Base-by-base conservation (phyloP, 164 flowering plant species). In the Santalum album region DNA sequence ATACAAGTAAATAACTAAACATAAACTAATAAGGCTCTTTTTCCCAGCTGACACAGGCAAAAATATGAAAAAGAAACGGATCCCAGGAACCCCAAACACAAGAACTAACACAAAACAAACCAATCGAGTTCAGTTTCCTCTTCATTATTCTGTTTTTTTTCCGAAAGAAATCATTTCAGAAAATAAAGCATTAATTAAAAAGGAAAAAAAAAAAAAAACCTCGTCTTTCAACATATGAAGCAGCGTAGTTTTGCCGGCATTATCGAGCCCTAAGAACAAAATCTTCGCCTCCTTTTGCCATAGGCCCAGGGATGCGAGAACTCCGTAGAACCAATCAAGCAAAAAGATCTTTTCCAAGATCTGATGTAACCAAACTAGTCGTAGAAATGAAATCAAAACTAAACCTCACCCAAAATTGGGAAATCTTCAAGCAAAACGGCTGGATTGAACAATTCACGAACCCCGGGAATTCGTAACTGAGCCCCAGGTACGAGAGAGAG, bases 251-350 rank as follows among this genome's bases (percentile, higher is more conserved):
- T 70, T 70, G 25, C 74, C 74, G 25, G 74, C 74, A 55, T 70
- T 70, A 39, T 70, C 74, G 36, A 70, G 70, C 20, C 74, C 74
- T n/a, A 70, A 44, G 32, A 70, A 70, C 57, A 70, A 60, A 57
- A 70, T 70, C 67, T 70, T 70, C 21, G 70, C 74, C 62, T 70
- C 74, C 56, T 70, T 70, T 53, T 70, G 74, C 74, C 70, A 66
- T 27, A 70, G 43, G 12, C 74, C 74, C 0, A 70, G 67, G 22
- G 74, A 65, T 16, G 74, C 74, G 29, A 70, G 65, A 25, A 70
- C 57, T 18, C 74, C 74, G 39, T 75, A 75, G 58, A 75, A 75
- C 80, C 79, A 75, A 70, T 77, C 82, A 6, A 77, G 0, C 65
- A 77, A 61, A 62, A 77, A 77, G 79, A 77, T 77, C 25, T n/a